Conservation (phyloP, 495 filamentous ascomycete species). For the Neurospora hispaniola region DNA sequence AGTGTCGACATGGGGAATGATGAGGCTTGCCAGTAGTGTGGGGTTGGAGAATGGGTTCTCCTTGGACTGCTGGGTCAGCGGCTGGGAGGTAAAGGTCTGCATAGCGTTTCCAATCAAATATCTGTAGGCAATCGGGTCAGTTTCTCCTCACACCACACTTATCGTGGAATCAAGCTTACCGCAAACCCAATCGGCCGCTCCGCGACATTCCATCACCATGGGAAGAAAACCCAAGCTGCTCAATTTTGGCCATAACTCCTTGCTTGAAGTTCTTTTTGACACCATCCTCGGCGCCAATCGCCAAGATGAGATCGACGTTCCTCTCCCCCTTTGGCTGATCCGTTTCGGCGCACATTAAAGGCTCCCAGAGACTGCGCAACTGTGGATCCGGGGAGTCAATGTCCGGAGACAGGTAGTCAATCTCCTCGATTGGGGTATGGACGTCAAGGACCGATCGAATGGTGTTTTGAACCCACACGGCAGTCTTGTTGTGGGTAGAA, state of each 20-base stretch:
- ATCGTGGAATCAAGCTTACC: constrained; percentile 18
- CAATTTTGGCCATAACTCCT: constrained; percentile 25
- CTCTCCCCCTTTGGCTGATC: constrained; percentile 5
- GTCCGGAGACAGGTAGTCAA: constrained; percentile 26
- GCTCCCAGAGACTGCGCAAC: constrained; percentile 30
- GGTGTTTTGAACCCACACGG: constrained; percentile 32
- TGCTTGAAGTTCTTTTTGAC: constrained; percentile 27
- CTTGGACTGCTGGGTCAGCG: constrained; percentile 30
- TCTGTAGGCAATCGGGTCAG: constrained; percentile 9
- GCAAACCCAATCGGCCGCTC: constrained; percentile 31
- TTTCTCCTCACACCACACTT: not conserved
- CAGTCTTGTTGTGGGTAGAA: constrained; percentile 23
- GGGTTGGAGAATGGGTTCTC: constrained; percentile 37
- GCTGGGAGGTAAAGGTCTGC: constrained; percentile 36
- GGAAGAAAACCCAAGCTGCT: constrained; percentile 26
- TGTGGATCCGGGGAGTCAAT: constrained; percentile 24
- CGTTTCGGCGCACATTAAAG: constrained; percentile 23
- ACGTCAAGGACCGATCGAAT: constrained; percentile 28
- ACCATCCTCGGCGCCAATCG: constrained; percentile 30
- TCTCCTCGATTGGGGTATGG: constrained; percentile 26
- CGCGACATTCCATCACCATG: constrained; percentile 24
- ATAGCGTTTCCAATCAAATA: constrained; percentile 39
- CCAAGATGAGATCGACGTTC: constrained; percentile 34
- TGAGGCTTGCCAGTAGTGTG: constrained; percentile 30
- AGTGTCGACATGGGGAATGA: constrained; percentile 36